Base-by-base conservation (phyloP, 306 rosid species). In the Sesbania bispinosa region DNA sequence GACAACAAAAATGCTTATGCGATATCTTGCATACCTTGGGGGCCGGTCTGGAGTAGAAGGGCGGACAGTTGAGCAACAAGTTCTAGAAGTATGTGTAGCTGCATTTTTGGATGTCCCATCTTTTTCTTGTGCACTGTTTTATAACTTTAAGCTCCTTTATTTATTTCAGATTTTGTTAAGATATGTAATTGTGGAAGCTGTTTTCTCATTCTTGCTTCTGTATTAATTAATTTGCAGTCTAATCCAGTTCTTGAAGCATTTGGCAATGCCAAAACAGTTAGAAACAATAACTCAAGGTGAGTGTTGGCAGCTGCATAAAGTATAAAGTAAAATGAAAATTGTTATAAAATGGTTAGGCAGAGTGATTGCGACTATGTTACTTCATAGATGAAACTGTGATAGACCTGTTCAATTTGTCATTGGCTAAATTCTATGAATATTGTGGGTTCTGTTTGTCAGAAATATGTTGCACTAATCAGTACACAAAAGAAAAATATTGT, bases 11-110 rank as follows among this genome's bases (percentile, higher is more conserved):
- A 95, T 95, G 99, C 97, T 95, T 50, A 95, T 95, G 99, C 85
- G 93, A 16, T 95, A 95, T 85, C 99, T 95, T 81, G 99, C 99
- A 14, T 82, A 89, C 82, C 96, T 95, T 41, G 99, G 99, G 32
- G 99, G 99, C 39, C 97, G 99, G 58, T 89, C 96, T 78, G 99
- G 99, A 67, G 99, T 95, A 64, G 99, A 95, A 89, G 99, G 99
- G 61, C 83, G 99, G 27, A 95, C 99, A 57, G 99, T 95, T 79
- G 99, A 95, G 82, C 99, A 95, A 65, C 99, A 95, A 95, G 99
- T 95, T 83, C 84, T 95, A 62, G 99, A 95, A 81, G 99, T 95
- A 88, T 47, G 90, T 33, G 48, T 57, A 35, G 81, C 77, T 58
- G 10, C 54, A 6, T 58, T 54, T 41, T 78, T 82, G 58, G 50